These are phyloP conservation scores for Wickerhamomyces bisporus DNA, from an alignment of 805 yeast genomes.

Conservation along the genomic window DNA sequence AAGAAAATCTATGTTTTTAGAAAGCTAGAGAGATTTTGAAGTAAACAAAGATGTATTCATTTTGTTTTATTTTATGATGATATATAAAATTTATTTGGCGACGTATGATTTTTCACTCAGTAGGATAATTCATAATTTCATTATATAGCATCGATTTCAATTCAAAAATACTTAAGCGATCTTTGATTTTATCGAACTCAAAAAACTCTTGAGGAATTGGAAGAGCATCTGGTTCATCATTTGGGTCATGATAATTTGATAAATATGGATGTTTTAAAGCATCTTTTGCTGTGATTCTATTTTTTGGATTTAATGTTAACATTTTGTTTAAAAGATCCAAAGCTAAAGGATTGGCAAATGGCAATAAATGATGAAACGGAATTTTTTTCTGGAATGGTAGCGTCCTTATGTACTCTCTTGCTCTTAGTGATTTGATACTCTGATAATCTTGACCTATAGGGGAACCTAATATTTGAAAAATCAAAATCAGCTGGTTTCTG, in stretches of 20 bases:
- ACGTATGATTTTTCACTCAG: too few species aligned
- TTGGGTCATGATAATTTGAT: constrained; percentile 86
- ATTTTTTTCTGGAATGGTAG: constrained; percentile 66
- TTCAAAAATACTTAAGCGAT: constrained; percentile 69
- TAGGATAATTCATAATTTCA: too few species aligned
- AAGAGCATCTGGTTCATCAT: constrained; percentile 83
- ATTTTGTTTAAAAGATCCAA: constrained; percentile 63
- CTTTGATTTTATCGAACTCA: constrained; percentile 81
- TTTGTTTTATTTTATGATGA: too few species aligned
- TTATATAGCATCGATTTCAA: constrained; percentile 72
- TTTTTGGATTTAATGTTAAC: constrained; percentile 76
- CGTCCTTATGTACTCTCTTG: constrained; percentile 80
- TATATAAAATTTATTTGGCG: too few species aligned
- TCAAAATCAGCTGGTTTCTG: constrained; percentile 81
- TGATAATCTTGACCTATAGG: constrained; percentile 77
- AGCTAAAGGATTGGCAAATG: constrained; percentile 57
- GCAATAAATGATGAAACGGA: constrained; percentile 43
- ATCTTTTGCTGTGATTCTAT: constrained; percentile 76
- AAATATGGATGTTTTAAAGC: constrained; percentile 87
- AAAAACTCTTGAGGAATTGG: constrained; percentile 85
- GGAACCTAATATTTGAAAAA: constrained; percentile 82
- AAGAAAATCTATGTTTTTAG: too few species aligned
- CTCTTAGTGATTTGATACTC: constrained; percentile 72
- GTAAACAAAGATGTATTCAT: too few species aligned
- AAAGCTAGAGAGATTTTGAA: too few species aligned